These are phyloP conservation scores for Cordyceps cicadae DNA, from an alignment of 2,329 filamentous ascomycete genomes.

Conservation along the genomic window DNA sequence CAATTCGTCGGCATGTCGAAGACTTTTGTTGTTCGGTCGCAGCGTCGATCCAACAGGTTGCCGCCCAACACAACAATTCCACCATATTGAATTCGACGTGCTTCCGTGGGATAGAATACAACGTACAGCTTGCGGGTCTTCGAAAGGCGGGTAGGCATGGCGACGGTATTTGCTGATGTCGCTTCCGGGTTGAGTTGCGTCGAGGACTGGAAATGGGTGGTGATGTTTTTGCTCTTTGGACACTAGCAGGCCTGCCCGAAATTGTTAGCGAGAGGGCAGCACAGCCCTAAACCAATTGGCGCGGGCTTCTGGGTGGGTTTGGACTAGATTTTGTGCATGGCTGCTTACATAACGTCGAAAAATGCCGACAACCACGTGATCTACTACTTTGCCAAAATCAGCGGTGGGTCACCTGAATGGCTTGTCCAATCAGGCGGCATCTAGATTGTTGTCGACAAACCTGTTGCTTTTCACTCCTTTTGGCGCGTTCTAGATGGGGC, in stretches of 20 bases:
- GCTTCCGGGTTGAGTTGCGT: slow-evolving; percentile 32
- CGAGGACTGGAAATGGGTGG: slow-evolving; percentile 25
- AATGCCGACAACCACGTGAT: slow-evolving; percentile 24
- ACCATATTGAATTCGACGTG: slow-evolving; percentile 2
- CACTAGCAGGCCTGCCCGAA: slow-evolving; percentile 22
- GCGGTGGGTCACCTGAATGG: background rate
- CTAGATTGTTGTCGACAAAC: background rate
- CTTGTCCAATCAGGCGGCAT: background rate
- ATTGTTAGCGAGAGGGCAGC: slow-evolving; percentile 34
- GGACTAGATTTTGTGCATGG: background rate
- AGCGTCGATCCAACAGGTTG: slow-evolving; percentile 10
- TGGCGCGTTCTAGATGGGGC: slow-evolving; percentile 2
- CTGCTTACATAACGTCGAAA: background rate
- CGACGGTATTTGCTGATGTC: slow-evolving; percentile 39
- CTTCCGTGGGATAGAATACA: slow-evolving; percentile 10
- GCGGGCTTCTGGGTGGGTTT: slow-evolving; percentile 1
- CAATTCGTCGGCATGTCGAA: slow-evolving; percentile 8
- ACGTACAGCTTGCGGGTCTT: slow-evolving; percentile 72
- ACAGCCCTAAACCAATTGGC: slow-evolving; percentile 29
- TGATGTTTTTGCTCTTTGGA: slow-evolving; percentile 31
- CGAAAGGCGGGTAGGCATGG: slow-evolving; percentile 66
- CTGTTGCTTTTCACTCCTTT: background rate
- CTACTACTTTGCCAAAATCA: background rate
- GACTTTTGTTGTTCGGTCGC: background rate
- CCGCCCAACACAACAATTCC: slow-evolving; percentile 1